phyloP scores from a whole-genome alignment of 768 basidiomycete genomes.

The Lentinula sp. region DNA sequence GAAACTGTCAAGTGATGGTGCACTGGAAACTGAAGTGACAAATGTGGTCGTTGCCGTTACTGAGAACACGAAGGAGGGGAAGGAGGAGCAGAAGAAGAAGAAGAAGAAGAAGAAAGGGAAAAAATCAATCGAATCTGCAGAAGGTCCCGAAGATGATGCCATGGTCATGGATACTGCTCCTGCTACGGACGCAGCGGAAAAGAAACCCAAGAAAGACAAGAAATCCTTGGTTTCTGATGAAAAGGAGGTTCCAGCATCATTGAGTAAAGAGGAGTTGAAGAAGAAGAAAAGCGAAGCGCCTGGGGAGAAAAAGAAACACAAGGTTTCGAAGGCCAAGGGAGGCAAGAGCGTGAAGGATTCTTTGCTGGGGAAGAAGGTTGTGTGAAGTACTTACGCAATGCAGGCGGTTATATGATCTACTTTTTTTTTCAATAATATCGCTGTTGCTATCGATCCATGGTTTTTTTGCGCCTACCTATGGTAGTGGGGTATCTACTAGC shows the following conservation, averaged over 20 bases:
- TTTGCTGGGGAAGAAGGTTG: conserved; percentile 47
- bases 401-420: too few species aligned
- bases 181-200: neutral
- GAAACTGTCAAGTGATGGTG: conserved; percentile 1
- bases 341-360: conserved; percentile 50
- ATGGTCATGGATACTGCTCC: neutral
- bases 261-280: conserved; percentile 44
- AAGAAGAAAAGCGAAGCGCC: conserved; percentile 38
- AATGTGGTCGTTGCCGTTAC: conserved; percentile 9
- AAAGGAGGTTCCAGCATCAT: conserved; percentile 9
- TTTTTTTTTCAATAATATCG: too few species aligned
- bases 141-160: neutral
- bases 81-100: conserved; percentile 10
- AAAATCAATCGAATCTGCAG: conserved; percentile 5
- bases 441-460: too few species aligned
- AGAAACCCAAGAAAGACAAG: conserved; percentile 6
- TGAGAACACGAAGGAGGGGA: neutral
- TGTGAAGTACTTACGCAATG: neutral
- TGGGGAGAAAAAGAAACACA: conserved; percentile 57
- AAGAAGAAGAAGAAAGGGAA: conserved; percentile 14
- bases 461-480: neutral
- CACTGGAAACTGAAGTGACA: conserved; percentile 13
- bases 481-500: neutral
- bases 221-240: neutral
- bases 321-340: conserved; percentile 26